A percentile compares a stretch with the other conserved stretches of the same genome.
Conservation (phyloP, 495 filamentous ascomycete genomes). For the Aspergillus campestris region DNA sequence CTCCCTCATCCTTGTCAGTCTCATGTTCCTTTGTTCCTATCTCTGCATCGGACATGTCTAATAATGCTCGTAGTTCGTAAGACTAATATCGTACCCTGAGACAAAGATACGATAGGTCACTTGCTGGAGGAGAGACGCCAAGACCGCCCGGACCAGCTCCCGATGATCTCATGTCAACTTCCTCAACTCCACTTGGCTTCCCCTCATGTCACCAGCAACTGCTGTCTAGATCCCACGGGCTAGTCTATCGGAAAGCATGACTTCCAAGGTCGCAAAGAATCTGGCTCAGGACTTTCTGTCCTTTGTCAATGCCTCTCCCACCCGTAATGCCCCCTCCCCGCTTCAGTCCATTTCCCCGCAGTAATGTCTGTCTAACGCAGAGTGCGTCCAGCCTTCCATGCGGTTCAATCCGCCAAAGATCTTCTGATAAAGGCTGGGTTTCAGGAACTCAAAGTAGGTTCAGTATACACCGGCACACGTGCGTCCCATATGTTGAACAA, state of each 20-base stretch:
- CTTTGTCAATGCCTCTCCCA: conserved; percentile 92
- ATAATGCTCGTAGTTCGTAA: no score
- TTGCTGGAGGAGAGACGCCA: neutral
- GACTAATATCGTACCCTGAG: no score
- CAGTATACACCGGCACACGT: neutral
- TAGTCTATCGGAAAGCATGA: conserved; percentile 34
- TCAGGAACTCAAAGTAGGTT: conserved; percentile 61
- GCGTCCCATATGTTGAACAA: neutral
- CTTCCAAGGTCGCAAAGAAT: conserved; percentile 36
- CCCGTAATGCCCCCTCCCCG: conserved; percentile 52
- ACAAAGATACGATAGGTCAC: neutral
- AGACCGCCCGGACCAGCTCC: conserved; percentile 9
- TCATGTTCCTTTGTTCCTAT: no score
- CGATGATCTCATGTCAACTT: conserved; percentile 8
- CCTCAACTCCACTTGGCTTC: conserved; percentile 6
- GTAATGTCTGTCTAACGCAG: conserved; percentile 14
- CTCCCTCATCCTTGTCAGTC: no score
- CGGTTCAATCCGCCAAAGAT: conserved; percentile 67
- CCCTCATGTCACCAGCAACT: neutral
- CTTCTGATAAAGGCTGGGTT: conserved; percentile 77
- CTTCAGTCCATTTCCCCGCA: neutral
- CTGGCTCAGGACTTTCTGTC: conserved; percentile 77
- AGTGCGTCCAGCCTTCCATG: conserved; percentile 74
- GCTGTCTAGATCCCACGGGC: no score
- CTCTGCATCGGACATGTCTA: no score